Evolutionary conservation across 192 early-diverging fungal genomes (phyloP).

Genomic region (Umbelopsis sp.): DNA sequence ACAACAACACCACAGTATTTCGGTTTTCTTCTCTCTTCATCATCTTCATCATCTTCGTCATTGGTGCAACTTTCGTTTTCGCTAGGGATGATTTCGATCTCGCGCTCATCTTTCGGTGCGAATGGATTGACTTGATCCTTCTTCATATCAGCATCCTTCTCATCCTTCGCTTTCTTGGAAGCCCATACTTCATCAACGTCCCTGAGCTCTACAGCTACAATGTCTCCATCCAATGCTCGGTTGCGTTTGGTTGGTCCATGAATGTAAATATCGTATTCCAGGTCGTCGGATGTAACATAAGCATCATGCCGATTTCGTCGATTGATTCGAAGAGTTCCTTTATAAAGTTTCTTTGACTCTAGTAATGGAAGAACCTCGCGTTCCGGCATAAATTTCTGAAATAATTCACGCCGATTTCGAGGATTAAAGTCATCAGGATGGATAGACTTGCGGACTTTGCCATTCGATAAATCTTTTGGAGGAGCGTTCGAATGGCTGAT

Average conservation of each 20-base stretch:
- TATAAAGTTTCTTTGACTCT: slow-evolving; percentile 1
- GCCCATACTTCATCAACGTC: slow-evolving; percentile 57
- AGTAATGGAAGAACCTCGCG: background rate
- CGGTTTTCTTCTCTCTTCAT: slow-evolving; percentile 26
- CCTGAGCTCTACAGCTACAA: slow-evolving; percentile 67
- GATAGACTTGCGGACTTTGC: background rate
- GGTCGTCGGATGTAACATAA: slow-evolving; percentile 72
- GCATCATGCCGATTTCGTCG: slow-evolving; percentile 67
- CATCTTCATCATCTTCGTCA: slow-evolving; percentile 41
- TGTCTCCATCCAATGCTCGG: slow-evolving; percentile 80
- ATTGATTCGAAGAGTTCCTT: slow-evolving; percentile 8
- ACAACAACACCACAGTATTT: slow-evolving; percentile 53
- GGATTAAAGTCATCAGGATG: background rate
- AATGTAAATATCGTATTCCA: slow-evolving; percentile 73
- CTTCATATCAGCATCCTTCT: slow-evolving; percentile 40
- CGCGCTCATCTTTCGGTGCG: slow-evolving; percentile 23
- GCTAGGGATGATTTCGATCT: slow-evolving; percentile 39
- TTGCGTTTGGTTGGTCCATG: slow-evolving; percentile 65
- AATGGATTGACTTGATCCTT: background rate
- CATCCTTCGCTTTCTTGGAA: slow-evolving; percentile 42
- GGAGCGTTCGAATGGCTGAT: background rate
- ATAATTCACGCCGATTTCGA: background rate
- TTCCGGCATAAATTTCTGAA: background rate
- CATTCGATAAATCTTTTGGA: background rate
- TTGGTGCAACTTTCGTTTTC: slow-evolving; percentile 21